Conservation (phyloP, 495 filamentous ascomycete species). For the Penicillium simplicissimum region DNA sequence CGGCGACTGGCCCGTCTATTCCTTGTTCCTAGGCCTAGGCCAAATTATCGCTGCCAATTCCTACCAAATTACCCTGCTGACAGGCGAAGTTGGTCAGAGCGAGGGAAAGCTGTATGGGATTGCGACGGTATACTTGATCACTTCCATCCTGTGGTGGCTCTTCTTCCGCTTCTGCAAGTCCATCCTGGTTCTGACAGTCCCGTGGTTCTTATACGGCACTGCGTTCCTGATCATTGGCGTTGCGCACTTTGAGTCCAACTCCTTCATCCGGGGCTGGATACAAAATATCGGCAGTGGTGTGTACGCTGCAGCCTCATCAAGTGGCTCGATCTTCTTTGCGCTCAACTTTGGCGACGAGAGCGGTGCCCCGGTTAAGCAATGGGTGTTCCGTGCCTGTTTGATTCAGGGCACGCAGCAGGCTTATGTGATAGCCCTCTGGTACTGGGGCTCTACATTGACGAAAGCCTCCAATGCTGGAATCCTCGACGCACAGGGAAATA, state of each 20-base stretch:
- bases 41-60: conserved; percentile 73
- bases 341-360: conserved; percentile 55
- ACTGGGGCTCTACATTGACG: conserved; percentile 50
- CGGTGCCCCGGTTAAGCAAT: conserved; percentile 49
- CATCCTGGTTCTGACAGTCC: conserved; percentile 57
- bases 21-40: conserved; percentile 63
- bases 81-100: conserved; percentile 62
- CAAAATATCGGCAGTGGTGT: conserved; percentile 50
- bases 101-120: conserved; percentile 67
- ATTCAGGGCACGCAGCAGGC: conserved; percentile 54
- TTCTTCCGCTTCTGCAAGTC: conserved; percentile 64
- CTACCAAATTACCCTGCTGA: conserved; percentile 71
- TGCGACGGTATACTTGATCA: conserved; percentile 61
- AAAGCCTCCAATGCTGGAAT: conserved; percentile 38
- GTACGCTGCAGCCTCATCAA: conserved; percentile 51
- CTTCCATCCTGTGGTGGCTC: conserved; percentile 66
- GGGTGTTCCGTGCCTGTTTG: conserved; percentile 54
- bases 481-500: conserved; percentile 32
- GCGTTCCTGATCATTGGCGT: conserved; percentile 68
- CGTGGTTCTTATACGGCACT: conserved; percentile 65
- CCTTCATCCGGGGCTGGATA: conserved; percentile 48
- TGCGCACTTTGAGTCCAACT: conserved; percentile 54
- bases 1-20: conserved; percentile 72
- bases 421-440: conserved; percentile 54
- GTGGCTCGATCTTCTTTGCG: conserved; percentile 52